Base-by-base conservation (phyloP, 164 flowering plant genomes). In the Paratinospora sagittata region DNA sequence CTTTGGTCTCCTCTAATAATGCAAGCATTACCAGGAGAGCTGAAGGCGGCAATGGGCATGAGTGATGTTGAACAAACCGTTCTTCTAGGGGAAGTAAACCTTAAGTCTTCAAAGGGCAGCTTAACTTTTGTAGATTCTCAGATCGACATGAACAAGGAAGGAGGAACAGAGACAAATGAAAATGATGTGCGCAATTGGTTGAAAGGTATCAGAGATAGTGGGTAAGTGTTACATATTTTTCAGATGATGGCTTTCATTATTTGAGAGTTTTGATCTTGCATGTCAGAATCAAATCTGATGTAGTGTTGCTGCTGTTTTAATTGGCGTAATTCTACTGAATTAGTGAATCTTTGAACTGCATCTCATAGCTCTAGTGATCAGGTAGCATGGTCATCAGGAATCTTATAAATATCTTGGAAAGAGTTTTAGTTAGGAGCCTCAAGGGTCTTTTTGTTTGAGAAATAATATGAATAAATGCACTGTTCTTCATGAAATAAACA, bases 161-260 rank as follows among this genome's bases (percentile, higher is more conserved):
- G 88, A 69, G 37, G 73, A 74, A 41, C 78, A 23, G 96, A 87
- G 79, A 74, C 91, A 26, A 86, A 75, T 82, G 99, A 91, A 86
- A 79, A 76, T 74, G 97, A 91, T 73, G 70, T 93, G 73, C 82
- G 98, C 12, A 96, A 93, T 77, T 96, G 98, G 98, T 77, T 96
- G 76, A 93, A 85, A 81, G 92, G 99, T 67, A 85, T 91, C 80
- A 82, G 99, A 83, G 99, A 96, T 65, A 96, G 99, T 79, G 97
- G 97, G 98, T 93, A 84, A 70, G 96, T 83, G 65, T 57, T 66
- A 3, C 14, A 52, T 6, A 52, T 52, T 16, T 52, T 47, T n/a
- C 21, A 52, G 61, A 43, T 41, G 45, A 52, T 39, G 14, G 7
- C 60, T 21, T 16, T 30, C 5, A 27, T 47, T 26, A 13, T 26